A percentile compares a stretch with the other conserved stretches of the same genome.
phyloP scores from a whole-genome alignment of 139 green algal species.

The Micractinium sp. region DNA sequence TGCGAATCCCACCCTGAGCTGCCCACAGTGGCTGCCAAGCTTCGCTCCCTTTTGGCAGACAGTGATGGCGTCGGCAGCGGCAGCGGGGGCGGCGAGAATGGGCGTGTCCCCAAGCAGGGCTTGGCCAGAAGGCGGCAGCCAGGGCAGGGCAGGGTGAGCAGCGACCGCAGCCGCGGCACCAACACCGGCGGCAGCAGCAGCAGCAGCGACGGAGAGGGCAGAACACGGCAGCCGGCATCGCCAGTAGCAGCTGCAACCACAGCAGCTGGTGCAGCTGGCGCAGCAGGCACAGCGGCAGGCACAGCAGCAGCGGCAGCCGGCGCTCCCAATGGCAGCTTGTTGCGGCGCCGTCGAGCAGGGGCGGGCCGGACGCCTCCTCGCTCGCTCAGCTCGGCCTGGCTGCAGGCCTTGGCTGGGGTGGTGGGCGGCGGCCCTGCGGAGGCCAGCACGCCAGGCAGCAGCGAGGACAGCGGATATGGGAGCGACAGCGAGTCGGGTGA shows the following conservation, averaged over 20 bases:
- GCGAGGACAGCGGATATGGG: constrained; percentile 15
- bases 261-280: constrained; percentile 3
- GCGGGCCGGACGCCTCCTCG: background rate
- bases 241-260: background rate
- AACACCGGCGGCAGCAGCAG: background rate
- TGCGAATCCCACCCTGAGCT: constrained; percentile 37
- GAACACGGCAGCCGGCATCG: background rate
- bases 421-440: background rate
- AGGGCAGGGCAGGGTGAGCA: background rate
- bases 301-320: background rate
- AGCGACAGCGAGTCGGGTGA: constrained; percentile 17
- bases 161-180: background rate
- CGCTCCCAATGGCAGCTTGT: background rate
- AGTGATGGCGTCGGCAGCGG: background rate
- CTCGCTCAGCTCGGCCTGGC: background rate
- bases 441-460: background rate
- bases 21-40: background rate
- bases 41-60: constrained; percentile 9
- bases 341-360: background rate
- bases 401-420: background rate
- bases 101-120: no score
- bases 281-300: background rate
- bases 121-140: background rate
- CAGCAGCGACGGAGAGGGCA: background rate
- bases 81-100: background rate